Conservation (phyloP, 2,329 filamentous ascomycete species). For the Fusarium pilosicola region DNA sequence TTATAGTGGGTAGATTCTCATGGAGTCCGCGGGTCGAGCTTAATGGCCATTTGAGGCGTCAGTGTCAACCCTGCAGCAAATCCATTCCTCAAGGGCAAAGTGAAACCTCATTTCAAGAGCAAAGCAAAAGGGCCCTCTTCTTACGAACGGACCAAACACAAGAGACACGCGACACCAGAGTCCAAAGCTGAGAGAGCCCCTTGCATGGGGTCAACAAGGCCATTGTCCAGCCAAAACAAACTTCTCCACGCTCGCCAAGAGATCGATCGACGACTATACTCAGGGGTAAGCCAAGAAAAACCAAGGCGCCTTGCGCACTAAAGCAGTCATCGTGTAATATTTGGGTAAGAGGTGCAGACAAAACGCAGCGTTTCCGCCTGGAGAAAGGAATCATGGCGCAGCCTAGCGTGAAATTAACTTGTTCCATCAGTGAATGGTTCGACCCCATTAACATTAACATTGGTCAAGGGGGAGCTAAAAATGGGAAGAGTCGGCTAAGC, state of each 20-base stretch:
- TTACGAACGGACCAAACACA: neutral
- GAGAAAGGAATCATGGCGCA: conserved; percentile 1
- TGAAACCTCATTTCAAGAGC: neutral
- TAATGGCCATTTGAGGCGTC: neutral
- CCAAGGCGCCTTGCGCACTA: neutral
- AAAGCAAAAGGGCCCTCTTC: neutral
- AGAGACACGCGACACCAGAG: neutral
- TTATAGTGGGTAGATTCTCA: neutral
- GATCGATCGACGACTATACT: conserved; percentile 26
- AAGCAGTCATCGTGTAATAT: neutral
- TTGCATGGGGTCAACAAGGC: neutral
- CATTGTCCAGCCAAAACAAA: neutral
- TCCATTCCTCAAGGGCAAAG: neutral
- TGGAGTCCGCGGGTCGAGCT: neutral
- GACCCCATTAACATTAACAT: neutral
- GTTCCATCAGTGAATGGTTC: neutral
- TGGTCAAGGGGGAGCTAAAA: neutral
- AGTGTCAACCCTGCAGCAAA: conserved; percentile 9
- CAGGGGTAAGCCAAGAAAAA: conserved; percentile 23
- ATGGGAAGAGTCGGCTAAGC: conserved; percentile 11
- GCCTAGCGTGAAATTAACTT: conserved; percentile 4
- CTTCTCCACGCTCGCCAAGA: conserved; percentile 14
- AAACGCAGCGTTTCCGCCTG: neutral
- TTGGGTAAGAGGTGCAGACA: neutral
- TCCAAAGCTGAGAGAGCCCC: neutral